Evolutionary conservation across 2,329 filamentous ascomycete genomes (phyloP).

Genomic region (Ascochyta clinopodiicola): DNA sequence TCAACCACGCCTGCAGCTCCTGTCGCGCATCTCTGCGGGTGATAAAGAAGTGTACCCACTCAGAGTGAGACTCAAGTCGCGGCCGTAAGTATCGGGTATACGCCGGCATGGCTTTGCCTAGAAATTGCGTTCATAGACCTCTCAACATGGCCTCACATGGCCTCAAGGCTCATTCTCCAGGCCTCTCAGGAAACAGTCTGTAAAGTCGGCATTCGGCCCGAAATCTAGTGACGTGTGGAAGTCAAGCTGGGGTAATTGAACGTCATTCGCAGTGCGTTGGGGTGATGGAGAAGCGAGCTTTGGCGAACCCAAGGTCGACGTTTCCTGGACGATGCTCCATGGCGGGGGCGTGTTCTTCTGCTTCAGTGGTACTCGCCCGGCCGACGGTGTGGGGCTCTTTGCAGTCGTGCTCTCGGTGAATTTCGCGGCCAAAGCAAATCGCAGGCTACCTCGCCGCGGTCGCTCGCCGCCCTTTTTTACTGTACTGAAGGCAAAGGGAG

Average conservation of each 20-base stretch:
- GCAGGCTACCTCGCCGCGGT: slow-evolving; percentile 29
- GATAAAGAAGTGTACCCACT: background rate
- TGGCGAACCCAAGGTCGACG: slow-evolving; percentile 20
- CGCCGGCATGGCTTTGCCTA: background rate
- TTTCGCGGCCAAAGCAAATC: slow-evolving; percentile 28
- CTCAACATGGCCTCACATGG: slow-evolving; percentile 7
- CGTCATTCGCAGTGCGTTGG: slow-evolving; percentile 11
- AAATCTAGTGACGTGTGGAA: slow-evolving; percentile 33
- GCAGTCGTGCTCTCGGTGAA: slow-evolving; percentile 14
- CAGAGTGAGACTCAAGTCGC: background rate
- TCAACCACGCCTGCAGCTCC: slow-evolving; percentile 21
- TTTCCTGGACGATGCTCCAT: slow-evolving; percentile 28
- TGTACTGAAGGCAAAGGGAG: slow-evolving; percentile 51
- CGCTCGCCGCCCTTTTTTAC: slow-evolving; percentile 47
- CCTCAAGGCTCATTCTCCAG: slow-evolving; percentile 24
- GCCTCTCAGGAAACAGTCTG: slow-evolving; percentile 36
- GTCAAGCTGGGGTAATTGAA: slow-evolving; percentile 30
- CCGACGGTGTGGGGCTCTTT: slow-evolving; percentile 31
- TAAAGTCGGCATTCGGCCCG: slow-evolving; percentile 31
- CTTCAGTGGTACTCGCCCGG: slow-evolving; percentile 36
- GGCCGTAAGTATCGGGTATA: background rate
- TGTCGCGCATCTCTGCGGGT: slow-evolving; percentile 10
- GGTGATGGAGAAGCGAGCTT: slow-evolving; percentile 6
- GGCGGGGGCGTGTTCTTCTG: slow-evolving; percentile 30
- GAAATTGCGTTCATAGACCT: background rate